Base-by-base conservation (phyloP, 108 stramenopile species). In the Discostella stelligeroides region DNA sequence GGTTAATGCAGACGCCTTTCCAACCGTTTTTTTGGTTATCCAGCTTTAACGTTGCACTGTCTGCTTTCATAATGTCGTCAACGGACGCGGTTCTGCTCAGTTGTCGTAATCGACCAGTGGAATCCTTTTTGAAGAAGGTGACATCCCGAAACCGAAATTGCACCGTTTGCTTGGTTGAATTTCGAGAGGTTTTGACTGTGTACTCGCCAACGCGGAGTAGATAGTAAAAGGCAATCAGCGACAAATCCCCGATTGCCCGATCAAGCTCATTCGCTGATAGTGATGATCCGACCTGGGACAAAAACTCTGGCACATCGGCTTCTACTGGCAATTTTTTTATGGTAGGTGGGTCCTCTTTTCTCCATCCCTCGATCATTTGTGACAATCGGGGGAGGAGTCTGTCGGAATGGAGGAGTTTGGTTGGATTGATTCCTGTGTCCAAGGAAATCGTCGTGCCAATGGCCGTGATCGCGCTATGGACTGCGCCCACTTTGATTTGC, bases 341-440 rank as follows among this genome's bases (percentile, higher is more conserved):
- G 50, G 50, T 51, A 11, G 50, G 50, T 54, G 53, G 53, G 25
- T 54, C 53, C 7, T 54, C 25, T 12, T 54, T 54, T 27, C 27
- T 5, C 53, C 53, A 54, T n/a, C n/a, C n/a, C n/a, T n/a, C n/a
- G n/a, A n/a, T n/a, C n/a, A n/a, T n/a, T n/a, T n/a, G n/a, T n/a
- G 21, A 27, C 4, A 54, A 25, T 24, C 53, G 53, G 1, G 53
- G 53, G 25, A 27, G 25, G 21, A 54, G 53, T 12, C 12, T 54
- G 53, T 54, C 25, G 53, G 10, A 27, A 21, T 25, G 25, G 10
- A 7, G 10, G 27, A 54, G 7, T 27, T 54, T 54, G 23, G 25
- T 54, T 54, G 53, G 53, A 25, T 54, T 54, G 10, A 12, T 20
- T 54, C 53, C 53, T 21, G 14, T 15, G 25, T 15, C 53, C 53